Evolutionary conservation across 306 rosid species (phyloP), one percentile per base, ranked within the genome.

Genomic region (Prunus kanzakura): DNA sequence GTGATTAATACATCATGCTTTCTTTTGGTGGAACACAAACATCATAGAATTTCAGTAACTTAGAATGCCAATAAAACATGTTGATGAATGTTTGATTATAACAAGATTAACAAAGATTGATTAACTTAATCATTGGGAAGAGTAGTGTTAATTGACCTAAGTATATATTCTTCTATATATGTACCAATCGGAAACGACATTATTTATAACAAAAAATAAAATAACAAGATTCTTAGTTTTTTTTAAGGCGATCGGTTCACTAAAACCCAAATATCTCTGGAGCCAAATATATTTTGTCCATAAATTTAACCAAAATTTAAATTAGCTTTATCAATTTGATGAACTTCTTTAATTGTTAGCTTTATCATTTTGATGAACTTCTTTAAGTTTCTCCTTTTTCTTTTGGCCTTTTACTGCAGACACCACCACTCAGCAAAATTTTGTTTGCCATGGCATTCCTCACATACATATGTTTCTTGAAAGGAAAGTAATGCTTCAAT

Each of bases 21-120:
- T 29, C 67, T 20, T 62, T 62, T 15, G 67, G 45, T 62, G 67
- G 15, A 62, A 62, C 67, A 62, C 45, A 62, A 27, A 62, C 67
- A 29, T 62, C 67, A 27, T 27, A 32, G 16, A 56, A 30, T 62
- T 29, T 62, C n/a, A 62, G 43, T 62, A 62, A 29, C 67, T 14
- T 64, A 35, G 45, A 41, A 29, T 63, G 29, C 62, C 25, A 56
- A 56, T 54, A 9, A 2, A 12, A 56, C 25, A 56, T 3, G 20
- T 56, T 56, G 62, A 56, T 49, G 54, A 35, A 1, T 35, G 41
- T 32, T 35, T 64, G 49, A 35, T 64, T 35, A 35, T 35, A 35
- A 35, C 69, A 35, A 14, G 8, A 10, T 3, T 64, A 8, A 38
- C 9, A 18, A 18, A 35, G 25, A 64, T 18, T 32, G 69, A 64